Conservation (phyloP, 208 protist genomes). For the Trypanosoma congolense region DNA sequence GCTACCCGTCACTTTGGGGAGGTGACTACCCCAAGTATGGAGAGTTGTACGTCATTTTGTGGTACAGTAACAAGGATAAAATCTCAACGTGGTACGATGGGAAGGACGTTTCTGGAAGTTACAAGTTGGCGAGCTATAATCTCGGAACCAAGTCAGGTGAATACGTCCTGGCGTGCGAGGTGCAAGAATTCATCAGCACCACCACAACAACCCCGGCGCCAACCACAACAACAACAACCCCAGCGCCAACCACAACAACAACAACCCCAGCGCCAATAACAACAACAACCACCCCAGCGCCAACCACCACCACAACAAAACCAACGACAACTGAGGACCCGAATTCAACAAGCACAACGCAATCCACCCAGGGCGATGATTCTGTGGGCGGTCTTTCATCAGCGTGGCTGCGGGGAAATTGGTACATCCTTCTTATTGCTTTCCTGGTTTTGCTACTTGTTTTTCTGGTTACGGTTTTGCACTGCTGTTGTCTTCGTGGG, state of each 20-base stretch:
- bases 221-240: background rate
- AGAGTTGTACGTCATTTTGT: background rate
- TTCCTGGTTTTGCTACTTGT: background rate
- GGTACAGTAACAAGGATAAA: background rate
- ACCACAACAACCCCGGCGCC: too few relatives aligned
- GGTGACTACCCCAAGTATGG: background rate
- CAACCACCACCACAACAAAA: background rate
- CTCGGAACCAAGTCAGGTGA: background rate
- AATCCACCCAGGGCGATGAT: background rate
- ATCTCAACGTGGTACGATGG: background rate
- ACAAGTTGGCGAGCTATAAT: background rate
- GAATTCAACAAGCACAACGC: background rate
- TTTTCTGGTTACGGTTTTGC: background rate
- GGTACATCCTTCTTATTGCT: background rate
- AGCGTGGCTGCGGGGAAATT: background rate
- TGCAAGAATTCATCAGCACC: background rate
- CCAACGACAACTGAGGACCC: background rate
- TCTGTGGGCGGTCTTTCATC: background rate
- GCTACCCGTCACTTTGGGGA: conserved; percentile 2
- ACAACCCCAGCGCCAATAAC: too few relatives aligned
- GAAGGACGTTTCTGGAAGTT: background rate
- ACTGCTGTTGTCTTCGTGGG: background rate
- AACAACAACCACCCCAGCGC: background rate
- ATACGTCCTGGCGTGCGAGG: background rate
- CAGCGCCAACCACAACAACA: background rate